Conservation (phyloP, 164 flowering plant species). For the Sextonia rubra region DNA sequence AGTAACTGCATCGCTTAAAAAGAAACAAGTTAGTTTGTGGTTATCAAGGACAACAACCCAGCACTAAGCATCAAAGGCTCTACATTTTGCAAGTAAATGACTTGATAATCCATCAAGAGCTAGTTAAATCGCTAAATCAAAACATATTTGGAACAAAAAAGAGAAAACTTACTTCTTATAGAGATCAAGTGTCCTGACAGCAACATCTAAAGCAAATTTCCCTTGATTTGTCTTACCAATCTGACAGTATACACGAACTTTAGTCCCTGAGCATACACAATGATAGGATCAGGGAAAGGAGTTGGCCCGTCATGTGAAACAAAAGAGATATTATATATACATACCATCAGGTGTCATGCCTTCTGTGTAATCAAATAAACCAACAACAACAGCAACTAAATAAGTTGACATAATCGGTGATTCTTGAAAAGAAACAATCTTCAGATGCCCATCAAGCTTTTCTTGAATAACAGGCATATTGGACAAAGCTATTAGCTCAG, state of each 20-base stretch:
- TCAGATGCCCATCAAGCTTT: slow-evolving; percentile 51
- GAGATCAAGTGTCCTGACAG: slow-evolving; percentile 76
- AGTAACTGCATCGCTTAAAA: slow-evolving; percentile 51
- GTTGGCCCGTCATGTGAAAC: neutral
- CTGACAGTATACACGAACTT: slow-evolving; percentile 85
- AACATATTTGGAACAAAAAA: neutral
- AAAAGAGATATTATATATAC: neutral
- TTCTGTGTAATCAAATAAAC: slow-evolving; percentile 90
- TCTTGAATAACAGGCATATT: slow-evolving; percentile 89
- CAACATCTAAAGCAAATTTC: slow-evolving; percentile 85
- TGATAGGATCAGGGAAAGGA: neutral
- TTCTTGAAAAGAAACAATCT: slow-evolving; percentile 69
- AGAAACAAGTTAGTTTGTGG: neutral
- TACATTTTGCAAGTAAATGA: neutral
- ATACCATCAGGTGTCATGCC: slow-evolving; percentile 82
- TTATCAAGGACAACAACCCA: neutral
- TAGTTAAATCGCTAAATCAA: neutral
- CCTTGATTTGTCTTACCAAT: slow-evolving; percentile 88
- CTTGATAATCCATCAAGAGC: neutral
- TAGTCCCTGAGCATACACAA: slow-evolving; percentile 44
- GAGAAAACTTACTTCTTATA: slow-evolving; percentile 61
- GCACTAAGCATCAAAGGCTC: neutral
- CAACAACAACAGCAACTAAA: slow-evolving; percentile 89
- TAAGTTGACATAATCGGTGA: slow-evolving; percentile 97
- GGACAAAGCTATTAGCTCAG: slow-evolving; percentile 78